Conservation (phyloP, 768 basidiomycete genomes). For the Russula sp. region DNA sequence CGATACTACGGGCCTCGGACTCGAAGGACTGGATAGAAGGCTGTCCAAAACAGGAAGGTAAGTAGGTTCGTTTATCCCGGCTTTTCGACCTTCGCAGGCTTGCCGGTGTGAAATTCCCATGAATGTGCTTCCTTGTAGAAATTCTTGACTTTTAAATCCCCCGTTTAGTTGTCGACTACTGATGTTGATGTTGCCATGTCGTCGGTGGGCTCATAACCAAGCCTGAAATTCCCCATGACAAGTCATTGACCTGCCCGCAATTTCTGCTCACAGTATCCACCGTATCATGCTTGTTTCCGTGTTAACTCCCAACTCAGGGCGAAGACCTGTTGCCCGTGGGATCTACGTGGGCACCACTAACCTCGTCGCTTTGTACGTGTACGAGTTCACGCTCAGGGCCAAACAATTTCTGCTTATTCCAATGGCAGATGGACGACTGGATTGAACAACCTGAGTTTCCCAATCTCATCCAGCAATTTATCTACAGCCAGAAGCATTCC, state of each 20-base stretch:
- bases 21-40: neutral
- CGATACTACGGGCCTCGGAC: no score
- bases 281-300: neutral
- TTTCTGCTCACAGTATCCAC: constrained; percentile 6
- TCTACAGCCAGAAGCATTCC: no score
- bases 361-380: constrained; percentile 55
- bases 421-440: constrained; percentile 64
- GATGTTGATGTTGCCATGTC: constrained; percentile 3
- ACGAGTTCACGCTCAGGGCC: neutral
- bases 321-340: constrained; percentile 67
- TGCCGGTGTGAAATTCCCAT: neutral
- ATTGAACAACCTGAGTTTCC: no score
- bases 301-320: constrained; percentile 33
- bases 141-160: neutral
- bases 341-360: constrained; percentile 57
- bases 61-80: constrained; percentile 11
- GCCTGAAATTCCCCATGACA: constrained; percentile 1
- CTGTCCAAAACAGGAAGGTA: constrained; percentile 15
- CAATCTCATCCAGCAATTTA: no score
- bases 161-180: neutral
- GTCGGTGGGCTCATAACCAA: constrained; percentile 1
- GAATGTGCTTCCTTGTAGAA: neutral
- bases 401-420: constrained; percentile 9
- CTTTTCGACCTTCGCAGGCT: neutral
- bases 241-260: constrained; percentile 1